These are phyloP conservation scores for Camillea tinctor DNA, from an alignment of 2,329 filamentous ascomycete genomes.

Conservation along the genomic window DNA sequence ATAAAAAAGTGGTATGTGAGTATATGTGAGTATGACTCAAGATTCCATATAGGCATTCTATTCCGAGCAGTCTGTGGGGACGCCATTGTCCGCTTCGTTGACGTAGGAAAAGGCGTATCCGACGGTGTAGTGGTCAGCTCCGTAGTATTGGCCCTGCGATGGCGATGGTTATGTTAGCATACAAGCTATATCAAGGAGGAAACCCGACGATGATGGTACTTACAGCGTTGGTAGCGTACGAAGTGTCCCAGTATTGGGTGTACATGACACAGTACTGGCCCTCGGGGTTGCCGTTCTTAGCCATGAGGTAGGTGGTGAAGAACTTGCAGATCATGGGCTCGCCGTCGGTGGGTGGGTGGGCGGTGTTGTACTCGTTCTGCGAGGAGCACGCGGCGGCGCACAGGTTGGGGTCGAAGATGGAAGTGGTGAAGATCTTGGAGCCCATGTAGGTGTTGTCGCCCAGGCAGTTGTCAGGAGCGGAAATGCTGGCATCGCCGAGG, in stretches of 20 bases:
- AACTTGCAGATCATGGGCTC: slow-evolving; percentile 30
- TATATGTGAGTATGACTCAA: neutral
- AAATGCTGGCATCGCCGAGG: slow-evolving; percentile 28
- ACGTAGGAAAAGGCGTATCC: slow-evolving; percentile 17
- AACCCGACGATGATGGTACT: slow-evolving; percentile 9
- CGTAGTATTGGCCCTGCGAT: slow-evolving; percentile 22
- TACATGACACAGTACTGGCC: slow-evolving; percentile 41
- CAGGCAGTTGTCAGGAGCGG: slow-evolving; percentile 26
- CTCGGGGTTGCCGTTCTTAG: slow-evolving; percentile 34
- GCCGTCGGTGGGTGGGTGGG: slow-evolving; percentile 21
- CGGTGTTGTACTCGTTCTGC: slow-evolving; percentile 28
- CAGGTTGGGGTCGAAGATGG: slow-evolving; percentile 26
- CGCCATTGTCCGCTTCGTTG: neutral
- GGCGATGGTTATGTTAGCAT: slow-evolving; percentile 11
- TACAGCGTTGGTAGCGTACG: slow-evolving; percentile 27
- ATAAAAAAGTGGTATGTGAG: no score
- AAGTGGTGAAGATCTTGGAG: slow-evolving; percentile 29
- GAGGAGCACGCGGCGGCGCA: slow-evolving; percentile 30
- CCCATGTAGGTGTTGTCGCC: slow-evolving; percentile 31
- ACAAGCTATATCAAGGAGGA: neutral
- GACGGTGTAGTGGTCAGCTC: slow-evolving; percentile 19
- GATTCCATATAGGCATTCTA: neutral
- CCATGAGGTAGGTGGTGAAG: slow-evolving; percentile 39
- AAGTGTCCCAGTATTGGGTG: slow-evolving; percentile 29
- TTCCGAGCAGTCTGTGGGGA: neutral